A percentile compares a stretch with the other conserved stretches of the same genome.
These are phyloP conservation scores for Phytophthora pluvialis DNA, from an alignment of 352 stramenopile species.

Conservation along the genomic window DNA sequence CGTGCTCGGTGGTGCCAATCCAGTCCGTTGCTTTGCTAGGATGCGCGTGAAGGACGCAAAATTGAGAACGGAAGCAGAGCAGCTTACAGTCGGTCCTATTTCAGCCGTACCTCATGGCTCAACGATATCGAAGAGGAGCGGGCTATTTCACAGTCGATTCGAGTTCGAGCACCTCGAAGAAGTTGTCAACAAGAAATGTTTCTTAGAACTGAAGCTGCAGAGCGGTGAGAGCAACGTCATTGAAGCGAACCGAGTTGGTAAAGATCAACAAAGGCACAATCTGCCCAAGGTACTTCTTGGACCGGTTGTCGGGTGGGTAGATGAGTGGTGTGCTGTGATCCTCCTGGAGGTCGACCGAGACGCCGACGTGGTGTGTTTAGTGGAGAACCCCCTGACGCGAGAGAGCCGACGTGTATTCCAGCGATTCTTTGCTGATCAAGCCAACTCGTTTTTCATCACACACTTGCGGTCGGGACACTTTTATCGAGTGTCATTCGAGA, in stretches of 20 bases:
- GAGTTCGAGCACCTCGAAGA: constrained; percentile 50
- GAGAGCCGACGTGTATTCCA: constrained; percentile 56
- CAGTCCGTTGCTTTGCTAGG: constrained; percentile 40
- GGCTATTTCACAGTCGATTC: constrained; percentile 51
- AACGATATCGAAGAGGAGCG: constrained; percentile 15
- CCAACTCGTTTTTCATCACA: constrained; percentile 69
- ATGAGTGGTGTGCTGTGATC: constrained; percentile 58
- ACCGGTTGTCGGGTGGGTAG: constrained; percentile 76
- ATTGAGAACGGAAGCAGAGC: constrained; percentile 47
- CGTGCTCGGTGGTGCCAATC: constrained; percentile 50
- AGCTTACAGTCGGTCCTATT: constrained; percentile 55
- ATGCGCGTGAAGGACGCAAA: constrained; percentile 55
- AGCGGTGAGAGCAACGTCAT: constrained; percentile 9
- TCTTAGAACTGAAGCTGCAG: constrained; percentile 31
- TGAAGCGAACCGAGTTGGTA: constrained; percentile 20
- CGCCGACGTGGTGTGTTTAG: constrained; percentile 55
- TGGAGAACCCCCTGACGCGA: constrained; percentile 58
- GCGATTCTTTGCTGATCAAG: constrained; percentile 49
- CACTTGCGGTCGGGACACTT: constrained; percentile 63
- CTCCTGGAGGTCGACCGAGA: constrained; percentile 73
- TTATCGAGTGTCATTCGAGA: constrained; percentile 59
- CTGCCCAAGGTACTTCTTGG: constrained; percentile 56
- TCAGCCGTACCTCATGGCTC: constrained; percentile 9
- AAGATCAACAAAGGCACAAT: constrained; percentile 21
- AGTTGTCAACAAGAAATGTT: constrained; percentile 35